Evolutionary conservation across 208 protist species (phyloP).

Genomic region (Histomonas meleagridis): DNA sequence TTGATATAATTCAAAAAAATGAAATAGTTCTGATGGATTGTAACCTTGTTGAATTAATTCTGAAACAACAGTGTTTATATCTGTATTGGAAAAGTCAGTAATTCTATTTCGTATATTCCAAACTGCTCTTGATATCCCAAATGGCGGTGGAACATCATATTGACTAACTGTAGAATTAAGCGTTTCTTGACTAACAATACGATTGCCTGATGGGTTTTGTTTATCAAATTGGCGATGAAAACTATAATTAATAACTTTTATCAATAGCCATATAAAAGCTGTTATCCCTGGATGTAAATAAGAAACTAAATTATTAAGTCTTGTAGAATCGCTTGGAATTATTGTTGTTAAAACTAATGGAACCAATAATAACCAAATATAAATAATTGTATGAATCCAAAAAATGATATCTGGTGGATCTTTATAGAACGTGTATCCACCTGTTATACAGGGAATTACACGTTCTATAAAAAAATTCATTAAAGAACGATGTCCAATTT

Average conservation of each 20-base stretch:
- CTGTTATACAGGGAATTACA: neutral
- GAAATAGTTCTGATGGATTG: neutral
- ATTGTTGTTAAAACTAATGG: neutral
- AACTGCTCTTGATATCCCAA: neutral
- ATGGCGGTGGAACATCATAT: neutral
- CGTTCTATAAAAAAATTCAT: neutral
- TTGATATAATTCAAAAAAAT: constrained; percentile 2
- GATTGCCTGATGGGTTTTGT: neutral
- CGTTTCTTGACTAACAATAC: too few relatives aligned
- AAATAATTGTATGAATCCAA: neutral
- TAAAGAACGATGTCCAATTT: neutral
- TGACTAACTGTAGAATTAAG: too few relatives aligned
- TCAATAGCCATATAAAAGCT: neutral
- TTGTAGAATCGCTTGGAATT: too few relatives aligned
- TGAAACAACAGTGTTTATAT: neutral
- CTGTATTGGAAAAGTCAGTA: neutral
- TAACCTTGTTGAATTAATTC: constrained; percentile 14
- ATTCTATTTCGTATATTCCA: constrained; percentile 2
- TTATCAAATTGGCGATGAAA: neutral
- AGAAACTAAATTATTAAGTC: neutral
- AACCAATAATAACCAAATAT: neutral
- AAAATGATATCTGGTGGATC: neutral
- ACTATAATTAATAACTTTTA: neutral
- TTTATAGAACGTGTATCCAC: neutral
- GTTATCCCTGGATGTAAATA: neutral